Evolutionary conservation across 2,329 filamentous ascomycete species (phyloP).

Genomic region (Pyrenochaeta sp.): DNA sequence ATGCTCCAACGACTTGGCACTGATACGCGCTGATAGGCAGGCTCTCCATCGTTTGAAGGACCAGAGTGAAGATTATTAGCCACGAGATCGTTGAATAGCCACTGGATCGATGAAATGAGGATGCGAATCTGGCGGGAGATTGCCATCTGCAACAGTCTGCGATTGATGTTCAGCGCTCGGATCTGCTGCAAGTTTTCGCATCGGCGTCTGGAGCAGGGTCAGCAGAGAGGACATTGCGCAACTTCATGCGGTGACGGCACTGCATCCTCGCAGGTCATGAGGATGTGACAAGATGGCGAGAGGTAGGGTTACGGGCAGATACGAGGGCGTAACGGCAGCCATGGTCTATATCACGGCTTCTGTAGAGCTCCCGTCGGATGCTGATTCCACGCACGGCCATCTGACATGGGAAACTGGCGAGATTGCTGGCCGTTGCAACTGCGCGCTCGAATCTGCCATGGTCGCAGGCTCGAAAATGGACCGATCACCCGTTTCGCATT

Average conservation of each 20-base stretch:
- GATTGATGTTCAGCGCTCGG: background rate
- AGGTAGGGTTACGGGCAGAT: background rate
- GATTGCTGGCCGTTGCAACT: conserved; percentile 10
- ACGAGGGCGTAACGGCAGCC: background rate
- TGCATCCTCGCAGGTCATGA: conserved; percentile 4
- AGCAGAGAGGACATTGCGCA: background rate
- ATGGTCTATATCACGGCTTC: conserved; percentile 7
- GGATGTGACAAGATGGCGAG: background rate
- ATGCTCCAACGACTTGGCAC: conserved; percentile 10
- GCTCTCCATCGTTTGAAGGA: no score
- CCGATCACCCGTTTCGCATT: conserved; percentile 35
- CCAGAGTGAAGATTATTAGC: no score
- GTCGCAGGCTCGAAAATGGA: conserved; percentile 13
- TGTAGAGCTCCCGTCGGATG: conserved; percentile 1
- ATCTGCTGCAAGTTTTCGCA: background rate
- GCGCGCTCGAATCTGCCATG: conserved; percentile 10
- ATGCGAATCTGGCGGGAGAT: conserved; percentile 6
- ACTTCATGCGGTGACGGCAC: conserved; percentile 8
- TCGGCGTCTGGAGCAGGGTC: conserved; percentile 1
- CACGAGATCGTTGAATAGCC: no score
- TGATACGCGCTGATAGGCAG: no score
- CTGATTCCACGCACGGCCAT: conserved; percentile 10
- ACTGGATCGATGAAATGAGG: conserved; percentile 5
- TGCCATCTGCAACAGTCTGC: conserved; percentile 7
- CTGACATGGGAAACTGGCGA: conserved; percentile 14